A percentile compares a stretch with the other conserved stretches of the same genome.
phyloP scores from a whole-genome alignment of 306 rosid genomes.

The Castanea mollissima region DNA sequence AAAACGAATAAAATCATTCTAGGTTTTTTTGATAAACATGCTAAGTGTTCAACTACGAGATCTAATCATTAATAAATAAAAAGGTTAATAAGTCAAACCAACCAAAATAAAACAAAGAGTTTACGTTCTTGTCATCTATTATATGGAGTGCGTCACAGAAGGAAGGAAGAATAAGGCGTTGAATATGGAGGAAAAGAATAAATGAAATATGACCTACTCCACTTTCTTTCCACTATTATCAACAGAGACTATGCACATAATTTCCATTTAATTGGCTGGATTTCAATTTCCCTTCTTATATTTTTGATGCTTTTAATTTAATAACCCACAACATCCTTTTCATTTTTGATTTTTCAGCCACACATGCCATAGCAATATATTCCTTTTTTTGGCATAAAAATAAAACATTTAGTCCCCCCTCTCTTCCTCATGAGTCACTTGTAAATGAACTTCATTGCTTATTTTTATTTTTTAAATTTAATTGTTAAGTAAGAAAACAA shows the following conservation, averaged over 20 bases:
- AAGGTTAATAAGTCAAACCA: constrained; percentile 36
- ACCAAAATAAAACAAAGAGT: constrained; percentile 14
- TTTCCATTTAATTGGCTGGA: constrained; percentile 6
- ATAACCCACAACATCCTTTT: too few relatives aligned
- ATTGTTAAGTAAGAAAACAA: too few relatives aligned
- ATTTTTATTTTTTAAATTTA: too few relatives aligned
- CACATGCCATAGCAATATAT: too few relatives aligned
- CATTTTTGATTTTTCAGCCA: too few relatives aligned
- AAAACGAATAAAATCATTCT: too few relatives aligned
- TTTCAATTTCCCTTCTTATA: constrained; percentile 5
- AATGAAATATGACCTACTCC: constrained; percentile 47
- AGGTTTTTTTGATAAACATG: too few relatives aligned
- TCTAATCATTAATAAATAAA: not conserved
- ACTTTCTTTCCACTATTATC: constrained; percentile 20
- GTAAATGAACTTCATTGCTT: too few relatives aligned
- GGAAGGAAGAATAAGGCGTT: constrained; percentile 10
- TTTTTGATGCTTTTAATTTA: constrained; percentile 4
- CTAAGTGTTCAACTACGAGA: not conserved
- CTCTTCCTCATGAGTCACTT: too few relatives aligned
- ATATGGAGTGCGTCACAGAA: constrained; percentile 10
- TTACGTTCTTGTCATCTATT: constrained; percentile 7
- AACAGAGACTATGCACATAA: not conserved
- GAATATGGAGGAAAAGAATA: constrained; percentile 34
- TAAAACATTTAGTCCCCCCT: too few relatives aligned
- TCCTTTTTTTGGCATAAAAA: too few relatives aligned